These are phyloP conservation scores for Leptomonas pyrrhocoris DNA, from an alignment of 208 protist genomes.

Conservation along the genomic window DNA sequence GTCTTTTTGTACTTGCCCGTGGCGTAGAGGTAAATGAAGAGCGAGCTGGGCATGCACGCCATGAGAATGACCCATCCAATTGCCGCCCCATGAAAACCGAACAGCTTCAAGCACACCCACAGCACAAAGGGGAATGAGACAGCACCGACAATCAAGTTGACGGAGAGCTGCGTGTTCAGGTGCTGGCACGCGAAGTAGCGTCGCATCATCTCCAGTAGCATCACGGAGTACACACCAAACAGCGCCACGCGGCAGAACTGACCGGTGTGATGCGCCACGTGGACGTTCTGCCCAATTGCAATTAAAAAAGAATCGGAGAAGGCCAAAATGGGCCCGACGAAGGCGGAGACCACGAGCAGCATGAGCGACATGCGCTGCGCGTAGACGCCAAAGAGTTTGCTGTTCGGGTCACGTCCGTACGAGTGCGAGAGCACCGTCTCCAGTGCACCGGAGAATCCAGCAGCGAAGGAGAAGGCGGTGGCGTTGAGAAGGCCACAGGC, in stretches of 20 bases:
- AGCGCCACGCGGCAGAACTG: conserved; percentile 64
- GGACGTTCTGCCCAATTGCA: conserved; percentile 51
- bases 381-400: conserved; percentile 79
- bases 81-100: conserved; percentile 61
- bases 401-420: conserved; percentile 70
- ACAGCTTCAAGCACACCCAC: conserved; percentile 45
- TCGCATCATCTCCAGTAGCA: conserved; percentile 79
- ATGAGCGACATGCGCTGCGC: conserved; percentile 76
- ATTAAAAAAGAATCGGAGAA: conserved; percentile 64
- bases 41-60: conserved; percentile 47
- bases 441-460: conserved; percentile 73
- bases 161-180: conserved; percentile 62
- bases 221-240: conserved; percentile 67
- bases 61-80: conserved; percentile 74
- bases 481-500: conserved; percentile 79
- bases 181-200: conserved; percentile 86
- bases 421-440: conserved; percentile 80
- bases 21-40: conserved; percentile 61
- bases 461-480: conserved; percentile 67
- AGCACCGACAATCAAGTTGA: conserved; percentile 61
- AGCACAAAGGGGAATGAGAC: conserved; percentile 60
- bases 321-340: conserved; percentile 54
- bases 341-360: conserved; percentile 56
- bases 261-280: conserved; percentile 55
- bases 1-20: conserved; percentile 72